Conservation (phyloP, 2,329 filamentous ascomycete genomes). For the Talaromyces pinophilus region DNA sequence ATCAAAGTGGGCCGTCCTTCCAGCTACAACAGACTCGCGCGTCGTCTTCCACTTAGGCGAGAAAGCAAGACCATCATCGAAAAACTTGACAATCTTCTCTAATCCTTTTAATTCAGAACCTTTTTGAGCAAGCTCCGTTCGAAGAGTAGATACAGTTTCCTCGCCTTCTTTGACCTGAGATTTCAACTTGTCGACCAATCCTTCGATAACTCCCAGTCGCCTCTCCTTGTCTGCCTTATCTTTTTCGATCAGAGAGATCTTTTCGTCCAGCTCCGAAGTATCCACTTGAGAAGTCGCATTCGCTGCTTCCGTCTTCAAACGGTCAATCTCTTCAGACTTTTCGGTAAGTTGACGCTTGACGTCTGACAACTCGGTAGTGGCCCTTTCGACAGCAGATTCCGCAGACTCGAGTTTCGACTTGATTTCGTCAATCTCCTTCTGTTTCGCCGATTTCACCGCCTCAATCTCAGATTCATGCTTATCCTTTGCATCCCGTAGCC, state of each 20-base stretch:
- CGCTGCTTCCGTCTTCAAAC: slow-evolving; percentile 34
- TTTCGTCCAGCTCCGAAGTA: slow-evolving; percentile 31
- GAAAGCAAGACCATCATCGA: slow-evolving; percentile 42
- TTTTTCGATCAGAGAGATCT: slow-evolving; percentile 39
- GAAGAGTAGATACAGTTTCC: slow-evolving; percentile 48
- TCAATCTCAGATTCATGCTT: slow-evolving; percentile 52
- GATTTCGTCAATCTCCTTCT: slow-evolving; percentile 47
- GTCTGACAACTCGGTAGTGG: slow-evolving; percentile 35
- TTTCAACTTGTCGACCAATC: slow-evolving; percentile 57
- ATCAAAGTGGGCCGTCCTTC: slow-evolving; percentile 38
- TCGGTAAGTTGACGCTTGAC: slow-evolving; percentile 44
- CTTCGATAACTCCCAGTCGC: slow-evolving; percentile 55
- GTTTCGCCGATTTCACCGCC: slow-evolving; percentile 43
- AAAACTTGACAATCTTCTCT: slow-evolving; percentile 42
- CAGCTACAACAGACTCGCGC: slow-evolving; percentile 37
- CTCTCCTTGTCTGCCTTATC: slow-evolving; percentile 51
- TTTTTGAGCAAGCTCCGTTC: slow-evolving; percentile 46
- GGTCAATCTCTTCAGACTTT: slow-evolving; percentile 44
- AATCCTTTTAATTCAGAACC: slow-evolving; percentile 37
- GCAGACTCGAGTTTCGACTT: slow-evolving; percentile 38
- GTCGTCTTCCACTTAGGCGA: slow-evolving; percentile 39
- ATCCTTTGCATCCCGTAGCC: slow-evolving; percentile 55
- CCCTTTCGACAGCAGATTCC: slow-evolving; percentile 36
- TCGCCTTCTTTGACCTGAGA: slow-evolving; percentile 58
- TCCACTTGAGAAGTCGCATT: slow-evolving; percentile 27